Evolutionary conservation across 1,139 yeast species (phyloP).

Genomic region (Geotrichum citri-aurantii): DNA sequence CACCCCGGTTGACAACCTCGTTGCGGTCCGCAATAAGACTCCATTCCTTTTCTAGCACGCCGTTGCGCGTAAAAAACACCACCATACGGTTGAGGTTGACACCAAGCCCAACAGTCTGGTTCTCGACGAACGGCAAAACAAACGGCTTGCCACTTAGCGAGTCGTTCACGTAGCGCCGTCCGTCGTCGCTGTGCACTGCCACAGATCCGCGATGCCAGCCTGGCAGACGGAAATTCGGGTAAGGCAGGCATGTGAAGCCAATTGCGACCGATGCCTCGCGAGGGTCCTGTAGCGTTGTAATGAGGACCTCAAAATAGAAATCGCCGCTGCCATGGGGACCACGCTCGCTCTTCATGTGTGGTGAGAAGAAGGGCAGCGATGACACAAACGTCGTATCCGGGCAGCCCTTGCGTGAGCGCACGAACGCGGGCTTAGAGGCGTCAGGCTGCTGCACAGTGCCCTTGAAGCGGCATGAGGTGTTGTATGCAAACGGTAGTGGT

Average conservation of each 20-base stretch:
- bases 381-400: slow-evolving; percentile 25
- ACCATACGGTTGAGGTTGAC: slow-evolving; percentile 24
- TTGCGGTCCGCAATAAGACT: slow-evolving; percentile 22
- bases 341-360: slow-evolving; percentile 7
- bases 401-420: slow-evolving; percentile 21
- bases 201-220: slow-evolving; percentile 33
- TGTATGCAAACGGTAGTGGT: slow-evolving; percentile 10
- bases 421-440: slow-evolving; percentile 20
- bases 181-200: slow-evolving; percentile 33
- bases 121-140: slow-evolving; percentile 22
- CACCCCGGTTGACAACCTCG: not conserved
- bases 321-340: not conserved
- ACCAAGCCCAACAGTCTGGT: slow-evolving; percentile 30
- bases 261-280: slow-evolving; percentile 26
- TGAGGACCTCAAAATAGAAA: slow-evolving; percentile 29
- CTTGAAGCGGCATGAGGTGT: slow-evolving; percentile 22
- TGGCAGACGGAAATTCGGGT: slow-evolving; percentile 30
- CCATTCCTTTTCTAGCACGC: slow-evolving; percentile 26
- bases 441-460: slow-evolving; percentile 23
- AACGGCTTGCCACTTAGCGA: slow-evolving; percentile 27
- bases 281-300: slow-evolving; percentile 24
- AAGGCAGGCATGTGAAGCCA: slow-evolving; percentile 30
- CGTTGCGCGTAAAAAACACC: slow-evolving; percentile 26
- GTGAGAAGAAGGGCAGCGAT: slow-evolving; percentile 24
- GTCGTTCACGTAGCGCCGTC: slow-evolving; percentile 30